phyloP scores from a whole-genome alignment of 1,139 yeast species.

The Martiniozyma asiatica region DNA sequence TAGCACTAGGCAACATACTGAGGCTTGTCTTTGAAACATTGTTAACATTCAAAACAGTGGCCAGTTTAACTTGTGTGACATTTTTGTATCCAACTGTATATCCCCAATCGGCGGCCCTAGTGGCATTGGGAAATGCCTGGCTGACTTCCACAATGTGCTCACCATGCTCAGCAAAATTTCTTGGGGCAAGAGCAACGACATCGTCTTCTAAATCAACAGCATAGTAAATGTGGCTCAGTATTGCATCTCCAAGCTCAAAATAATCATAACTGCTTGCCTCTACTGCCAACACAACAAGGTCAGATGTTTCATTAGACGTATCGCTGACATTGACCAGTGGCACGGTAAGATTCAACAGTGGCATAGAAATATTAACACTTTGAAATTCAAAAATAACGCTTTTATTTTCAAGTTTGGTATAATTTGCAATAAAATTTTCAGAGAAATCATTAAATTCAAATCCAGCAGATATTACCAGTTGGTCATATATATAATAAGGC shows the following conservation, averaged over 20 bases:
- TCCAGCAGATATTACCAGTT: conserved; percentile 29
- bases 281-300: conserved; percentile 25
- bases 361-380: conserved; percentile 33
- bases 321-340: conserved; percentile 8
- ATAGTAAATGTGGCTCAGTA: conserved; percentile 58
- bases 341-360: conserved; percentile 21
- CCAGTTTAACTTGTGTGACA: conserved; percentile 9
- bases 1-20: not conserved
- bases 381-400: conserved; percentile 35
- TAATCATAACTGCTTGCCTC: conserved; percentile 18
- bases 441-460: conserved; percentile 24
- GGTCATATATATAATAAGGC: conserved; percentile 29
- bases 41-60: conserved; percentile 9
- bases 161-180: conserved; percentile 26
- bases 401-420: conserved; percentile 20
- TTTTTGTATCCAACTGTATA: conserved; percentile 8
- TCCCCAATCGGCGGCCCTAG: conserved; percentile 6
- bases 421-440: conserved; percentile 24
- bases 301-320: conserved; percentile 4
- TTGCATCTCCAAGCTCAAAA: conserved; percentile 52
- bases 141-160: conserved; percentile 16
- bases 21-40: conserved; percentile 5
- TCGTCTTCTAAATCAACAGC: conserved; percentile 61
- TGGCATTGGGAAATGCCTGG: conserved; percentile 9
- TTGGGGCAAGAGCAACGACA: conserved; percentile 59